Conservation (phyloP, 1,284 basidiomycete genomes). For the Cystobasidiaceae sp. region DNA sequence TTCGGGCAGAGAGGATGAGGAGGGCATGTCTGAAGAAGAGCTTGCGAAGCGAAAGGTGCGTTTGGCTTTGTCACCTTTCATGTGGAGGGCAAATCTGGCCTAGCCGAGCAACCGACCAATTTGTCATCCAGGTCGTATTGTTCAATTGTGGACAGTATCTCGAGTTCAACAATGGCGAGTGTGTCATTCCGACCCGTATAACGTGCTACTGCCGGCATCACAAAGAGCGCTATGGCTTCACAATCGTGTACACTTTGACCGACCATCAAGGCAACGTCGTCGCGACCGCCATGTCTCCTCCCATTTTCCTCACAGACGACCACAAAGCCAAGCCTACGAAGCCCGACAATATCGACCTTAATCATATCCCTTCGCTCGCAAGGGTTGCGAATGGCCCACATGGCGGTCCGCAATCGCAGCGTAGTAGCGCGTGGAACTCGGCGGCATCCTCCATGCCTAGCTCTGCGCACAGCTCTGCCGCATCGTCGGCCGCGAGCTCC, state of each 20-base stretch:
- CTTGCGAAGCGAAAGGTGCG: constrained; percentile 30
- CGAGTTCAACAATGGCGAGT: constrained; percentile 81
- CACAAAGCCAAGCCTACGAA: constrained; percentile 70
- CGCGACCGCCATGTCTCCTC: constrained; percentile 75
- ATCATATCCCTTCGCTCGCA: constrained; percentile 19
- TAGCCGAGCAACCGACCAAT: no score
- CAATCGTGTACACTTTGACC: constrained; percentile 82
- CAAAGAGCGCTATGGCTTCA: constrained; percentile 92
- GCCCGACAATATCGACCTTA: constrained; percentile 22
- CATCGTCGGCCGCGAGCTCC: constrained; percentile 19
- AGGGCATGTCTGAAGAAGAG: constrained; percentile 46
- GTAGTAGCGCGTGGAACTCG: constrained; percentile 15
- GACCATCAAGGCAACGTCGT: constrained; percentile 75
- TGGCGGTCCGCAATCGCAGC: background rate
- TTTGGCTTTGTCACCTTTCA: no score
- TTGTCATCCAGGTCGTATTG: constrained; percentile 76
- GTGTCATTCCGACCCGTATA: constrained; percentile 84
- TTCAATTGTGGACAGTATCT: constrained; percentile 94
- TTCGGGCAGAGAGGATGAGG: constrained; percentile 58
- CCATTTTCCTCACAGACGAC: constrained; percentile 99
- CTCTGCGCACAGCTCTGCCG: constrained; percentile 25
- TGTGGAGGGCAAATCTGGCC: no score
- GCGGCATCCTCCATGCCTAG: constrained; percentile 22
- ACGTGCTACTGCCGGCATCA: constrained; percentile 99
- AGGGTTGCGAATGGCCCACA: constrained; percentile 19